phyloP scores from a whole-genome alignment of 2,329 filamentous ascomycete genomes.

The Mycosphaerella sp. region DNA sequence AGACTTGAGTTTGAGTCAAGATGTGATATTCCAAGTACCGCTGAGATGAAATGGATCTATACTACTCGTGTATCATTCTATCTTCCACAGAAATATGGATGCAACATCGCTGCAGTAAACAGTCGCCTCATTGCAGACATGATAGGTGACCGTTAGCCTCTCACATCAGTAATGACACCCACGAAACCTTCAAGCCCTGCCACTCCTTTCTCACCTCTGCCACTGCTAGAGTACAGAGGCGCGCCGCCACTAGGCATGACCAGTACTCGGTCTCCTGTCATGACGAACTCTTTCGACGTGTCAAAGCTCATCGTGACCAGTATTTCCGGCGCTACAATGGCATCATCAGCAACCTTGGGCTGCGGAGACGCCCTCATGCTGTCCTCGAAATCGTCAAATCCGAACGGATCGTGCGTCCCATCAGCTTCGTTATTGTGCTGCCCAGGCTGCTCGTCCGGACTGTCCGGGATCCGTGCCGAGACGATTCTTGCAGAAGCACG shows the following conservation, averaged over 20 bases:
- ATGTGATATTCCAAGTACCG: too few species aligned
- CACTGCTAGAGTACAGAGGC: conserved; percentile 5
- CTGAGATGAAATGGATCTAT: too few species aligned
- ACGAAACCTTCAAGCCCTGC: conserved; percentile 65
- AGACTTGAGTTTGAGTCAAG: too few species aligned
- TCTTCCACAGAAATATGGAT: too few species aligned
- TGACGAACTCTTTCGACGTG: conserved; percentile 64
- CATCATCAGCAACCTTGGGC: conserved; percentile 22
- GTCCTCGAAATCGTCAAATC: conserved; percentile 24
- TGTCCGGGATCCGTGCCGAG: conserved; percentile 32
- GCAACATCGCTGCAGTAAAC: too few species aligned
- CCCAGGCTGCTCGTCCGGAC: conserved; percentile 7
- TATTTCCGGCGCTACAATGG: conserved; percentile 27
- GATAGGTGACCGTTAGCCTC: conserved; percentile 25
- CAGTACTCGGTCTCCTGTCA: conserved; percentile 62
- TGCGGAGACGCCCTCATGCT: conserved; percentile 1
- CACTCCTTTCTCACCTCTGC: conserved; percentile 46
- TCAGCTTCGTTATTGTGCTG: conserved; percentile 33
- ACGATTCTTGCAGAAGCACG: conserved; percentile 71
- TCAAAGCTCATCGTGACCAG: conserved; percentile 63
- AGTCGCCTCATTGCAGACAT: neutral
- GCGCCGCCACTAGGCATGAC: conserved; percentile 65
- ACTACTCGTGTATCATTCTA: too few species aligned
- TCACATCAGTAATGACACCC: conserved; percentile 49
- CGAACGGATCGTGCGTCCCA: conserved; percentile 26